phyloP scores from a whole-genome alignment of 2,329 filamentous ascomycete genomes.

The Venturia asperata region DNA sequence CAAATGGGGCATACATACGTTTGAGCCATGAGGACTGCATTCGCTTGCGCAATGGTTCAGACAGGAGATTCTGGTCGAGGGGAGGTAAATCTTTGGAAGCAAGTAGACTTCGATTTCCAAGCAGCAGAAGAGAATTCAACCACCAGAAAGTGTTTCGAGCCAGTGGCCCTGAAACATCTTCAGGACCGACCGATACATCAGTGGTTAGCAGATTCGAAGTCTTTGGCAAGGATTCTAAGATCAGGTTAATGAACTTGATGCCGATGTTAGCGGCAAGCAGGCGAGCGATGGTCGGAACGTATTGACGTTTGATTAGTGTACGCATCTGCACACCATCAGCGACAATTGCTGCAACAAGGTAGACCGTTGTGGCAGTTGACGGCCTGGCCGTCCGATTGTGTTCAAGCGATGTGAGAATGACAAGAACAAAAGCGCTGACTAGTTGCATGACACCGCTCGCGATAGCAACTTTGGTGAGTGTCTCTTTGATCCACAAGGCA shows the following conservation, averaged over 20 bases:
- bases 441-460: constrained; percentile 9
- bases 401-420: constrained; percentile 1
- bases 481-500: constrained; percentile 20
- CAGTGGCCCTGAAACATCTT: constrained; percentile 24
- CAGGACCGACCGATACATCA: constrained; percentile 22
- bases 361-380: not conserved
- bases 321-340: constrained; percentile 23
- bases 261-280: constrained; percentile 22
- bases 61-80: constrained; percentile 19
- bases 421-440: not conserved
- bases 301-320: constrained; percentile 23
- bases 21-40: constrained; percentile 4
- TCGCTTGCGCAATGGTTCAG: not conserved
- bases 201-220: constrained; percentile 21
- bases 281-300: constrained; percentile 20
- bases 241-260: constrained; percentile 22
- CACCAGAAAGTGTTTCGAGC: constrained; percentile 32
- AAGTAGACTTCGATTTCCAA: constrained; percentile 26
- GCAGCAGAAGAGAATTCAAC: constrained; percentile 30
- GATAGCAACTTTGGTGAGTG: not conserved
- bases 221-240: constrained; percentile 24
- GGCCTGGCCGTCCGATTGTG: constrained; percentile 12
- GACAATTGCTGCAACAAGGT: constrained; percentile 4
- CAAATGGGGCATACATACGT: not conserved
- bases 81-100: constrained; percentile 23